phyloP scores from a whole-genome alignment of 1,284 basidiomycete genomes.

The Ustilago tritici region DNA sequence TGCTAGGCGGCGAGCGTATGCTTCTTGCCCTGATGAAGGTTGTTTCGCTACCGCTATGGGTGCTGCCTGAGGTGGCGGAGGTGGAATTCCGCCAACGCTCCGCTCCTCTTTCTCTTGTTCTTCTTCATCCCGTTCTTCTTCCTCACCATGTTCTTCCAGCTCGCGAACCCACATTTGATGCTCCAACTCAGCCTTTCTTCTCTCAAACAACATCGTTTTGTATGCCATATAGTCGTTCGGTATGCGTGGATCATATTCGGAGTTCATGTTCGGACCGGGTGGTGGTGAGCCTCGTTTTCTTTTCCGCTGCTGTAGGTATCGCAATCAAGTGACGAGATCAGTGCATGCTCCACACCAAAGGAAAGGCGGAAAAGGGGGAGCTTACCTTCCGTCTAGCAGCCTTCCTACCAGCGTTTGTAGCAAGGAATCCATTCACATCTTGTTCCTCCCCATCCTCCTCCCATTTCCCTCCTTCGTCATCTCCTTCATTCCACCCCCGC shows the following conservation, averaged over 20 bases:
- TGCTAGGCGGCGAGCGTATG: constrained; percentile 34
- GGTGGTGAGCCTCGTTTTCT: constrained; percentile 45
- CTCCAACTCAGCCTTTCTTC: constrained; percentile 36
- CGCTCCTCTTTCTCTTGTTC: constrained; percentile 14
- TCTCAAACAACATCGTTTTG: constrained; percentile 50
- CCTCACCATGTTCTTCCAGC: constrained; percentile 27
- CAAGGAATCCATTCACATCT: constrained; percentile 59
- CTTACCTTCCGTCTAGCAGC: constrained; percentile 47
- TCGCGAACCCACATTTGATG: constrained; percentile 17
- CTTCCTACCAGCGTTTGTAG: constrained; percentile 38
- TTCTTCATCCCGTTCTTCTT: constrained; percentile 14
- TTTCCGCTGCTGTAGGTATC: constrained; percentile 22
- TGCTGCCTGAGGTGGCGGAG: background rate
- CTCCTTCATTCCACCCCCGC: constrained; percentile 7
- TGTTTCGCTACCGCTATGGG: background rate
- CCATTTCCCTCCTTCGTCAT: constrained; percentile 25
- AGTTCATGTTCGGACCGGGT: constrained; percentile 47
- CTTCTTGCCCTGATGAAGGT: constrained; percentile 40
- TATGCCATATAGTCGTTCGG: constrained; percentile 65
- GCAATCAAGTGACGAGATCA: background rate
- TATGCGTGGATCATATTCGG: constrained; percentile 61
- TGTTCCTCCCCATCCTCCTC: constrained; percentile 35
- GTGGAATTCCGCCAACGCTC: background rate
- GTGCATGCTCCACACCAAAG: background rate
- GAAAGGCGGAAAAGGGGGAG: background rate